Evolutionary conservation across 2,329 filamentous ascomycete species (phyloP).

Genomic region (Fusarium sp.): DNA sequence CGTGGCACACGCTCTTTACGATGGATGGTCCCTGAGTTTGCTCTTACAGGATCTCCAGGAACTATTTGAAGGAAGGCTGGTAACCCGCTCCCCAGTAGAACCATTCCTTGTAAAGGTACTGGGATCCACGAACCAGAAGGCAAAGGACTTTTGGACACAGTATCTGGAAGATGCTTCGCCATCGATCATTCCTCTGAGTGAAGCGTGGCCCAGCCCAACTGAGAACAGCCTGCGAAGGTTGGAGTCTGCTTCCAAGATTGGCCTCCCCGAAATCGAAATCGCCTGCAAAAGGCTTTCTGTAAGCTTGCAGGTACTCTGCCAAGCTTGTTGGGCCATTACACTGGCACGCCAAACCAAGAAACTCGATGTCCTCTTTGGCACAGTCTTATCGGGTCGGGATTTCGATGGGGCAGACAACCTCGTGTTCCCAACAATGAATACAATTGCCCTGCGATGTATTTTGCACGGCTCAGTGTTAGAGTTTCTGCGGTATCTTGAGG

Average conservation of each 20-base stretch:
- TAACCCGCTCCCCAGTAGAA: slow-evolving; percentile 58
- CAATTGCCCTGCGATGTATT: slow-evolving; percentile 76
- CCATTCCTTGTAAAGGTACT: slow-evolving; percentile 55
- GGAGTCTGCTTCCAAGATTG: slow-evolving; percentile 20
- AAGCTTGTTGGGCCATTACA: slow-evolving; percentile 78
- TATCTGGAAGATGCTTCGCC: slow-evolving; percentile 64
- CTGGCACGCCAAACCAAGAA: slow-evolving; percentile 70
- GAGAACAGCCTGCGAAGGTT: slow-evolving; percentile 2
- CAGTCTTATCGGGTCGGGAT: slow-evolving; percentile 86
- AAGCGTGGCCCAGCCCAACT: background rate
- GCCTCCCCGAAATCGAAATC: slow-evolving; percentile 41
- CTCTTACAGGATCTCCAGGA: slow-evolving; percentile 75
- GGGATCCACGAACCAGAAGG: slow-evolving; percentile 28
- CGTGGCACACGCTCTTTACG: slow-evolving; percentile 87
- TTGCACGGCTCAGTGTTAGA: slow-evolving; percentile 72
- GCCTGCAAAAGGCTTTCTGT: slow-evolving; percentile 74
- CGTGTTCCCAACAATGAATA: slow-evolving; percentile 93
- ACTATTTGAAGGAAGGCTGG: slow-evolving; percentile 65
- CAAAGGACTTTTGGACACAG: slow-evolving; percentile 73
- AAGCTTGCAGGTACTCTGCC: slow-evolving; percentile 80
- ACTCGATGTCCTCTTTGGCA: slow-evolving; percentile 83
- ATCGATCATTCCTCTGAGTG: slow-evolving; percentile 44
- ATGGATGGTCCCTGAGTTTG: slow-evolving; percentile 83
- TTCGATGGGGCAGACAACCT: slow-evolving; percentile 72
- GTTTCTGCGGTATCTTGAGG: slow-evolving; percentile 79